Base-by-base conservation (phyloP, 2,329 filamentous ascomycete species). In the Colletotrichum nymphaeae region DNA sequence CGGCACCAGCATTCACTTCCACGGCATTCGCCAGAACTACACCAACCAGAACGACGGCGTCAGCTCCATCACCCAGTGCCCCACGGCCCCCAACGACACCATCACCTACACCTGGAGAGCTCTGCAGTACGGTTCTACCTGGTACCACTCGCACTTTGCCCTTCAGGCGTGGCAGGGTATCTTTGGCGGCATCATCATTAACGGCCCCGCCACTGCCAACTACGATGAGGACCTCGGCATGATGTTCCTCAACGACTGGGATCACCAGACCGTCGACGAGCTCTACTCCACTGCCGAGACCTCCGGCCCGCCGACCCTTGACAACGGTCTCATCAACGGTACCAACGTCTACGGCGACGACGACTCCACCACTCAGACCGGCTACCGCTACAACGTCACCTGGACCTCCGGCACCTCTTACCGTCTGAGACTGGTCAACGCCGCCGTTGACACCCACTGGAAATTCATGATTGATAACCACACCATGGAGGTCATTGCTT, bases 191-290 rank as follows among this genome's bases (percentile, higher is more conserved):
- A 88, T 93, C 46, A 81, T 92, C 22, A 90, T 93, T 76, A 86
- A 92, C 67, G 91, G 91, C 0, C 91, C 91, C 0, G 85, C 86
- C 0, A 87, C 87, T 2, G 83, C 86, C 16, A 85, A 90, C 76
- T 93, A 92, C 76, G 91, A 94, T 73, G 84, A 88, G 62, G 92
- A 94, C 76, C 83, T 93, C 0, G 92, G 92, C 3, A 81, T 86
- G 12, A 76, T 93, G 1, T 84, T 91, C 30, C 78, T 93, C 6
- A 88, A 86, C 19, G 91, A 93, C 76, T 92, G 90, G 88, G 86
- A 86, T 75, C 87, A 89, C 73, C 69, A 74, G 9, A 85, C 84
- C 0, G 81, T 83, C 2, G 84, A 85, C 64, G 75, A 83, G 63
- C 77, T 86, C 1, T 83, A 80, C 53, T 53, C 67, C 4, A 3